A percentile compares a stretch with the other conserved stretches of the same genome.
Evolutionary conservation across 257 asterid genomes (phyloP).

Genomic region (Solanum phureja): DNA sequence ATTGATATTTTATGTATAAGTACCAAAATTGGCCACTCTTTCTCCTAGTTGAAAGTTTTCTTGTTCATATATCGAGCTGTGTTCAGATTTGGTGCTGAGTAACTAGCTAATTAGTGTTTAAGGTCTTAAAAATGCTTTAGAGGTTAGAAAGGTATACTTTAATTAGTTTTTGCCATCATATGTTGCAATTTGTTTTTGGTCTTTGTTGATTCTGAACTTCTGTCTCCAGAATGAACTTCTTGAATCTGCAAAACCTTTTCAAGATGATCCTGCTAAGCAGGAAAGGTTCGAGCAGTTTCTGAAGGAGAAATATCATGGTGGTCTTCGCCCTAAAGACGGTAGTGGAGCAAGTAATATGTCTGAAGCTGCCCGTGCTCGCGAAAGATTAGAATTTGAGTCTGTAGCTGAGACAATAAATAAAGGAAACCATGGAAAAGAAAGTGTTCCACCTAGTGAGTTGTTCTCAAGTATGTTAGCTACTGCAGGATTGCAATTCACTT

Average conservation of each 20-base stretch:
- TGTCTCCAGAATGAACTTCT: constrained; percentile 41
- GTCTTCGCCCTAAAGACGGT: constrained; percentile 76
- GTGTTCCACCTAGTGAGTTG: constrained; percentile 33
- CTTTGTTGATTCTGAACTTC: constrained; percentile 3
- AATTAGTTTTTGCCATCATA: not conserved
- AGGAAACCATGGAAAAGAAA: constrained; percentile 42
- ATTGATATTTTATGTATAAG: not conserved
- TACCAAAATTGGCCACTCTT: not conserved
- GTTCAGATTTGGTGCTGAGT: not conserved
- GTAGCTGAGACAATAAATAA: constrained; percentile 58
- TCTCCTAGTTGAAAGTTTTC: not conserved
- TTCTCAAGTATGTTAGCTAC: constrained; percentile 34
- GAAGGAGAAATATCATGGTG: constrained; percentile 93
- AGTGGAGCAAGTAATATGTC: constrained; percentile 87
- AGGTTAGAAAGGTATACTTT: not conserved
- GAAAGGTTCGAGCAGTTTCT: constrained; percentile 87
- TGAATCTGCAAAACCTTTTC: constrained; percentile 54
- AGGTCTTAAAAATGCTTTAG: not conserved
- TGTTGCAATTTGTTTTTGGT: not conserved
- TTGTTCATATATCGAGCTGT: not conserved
- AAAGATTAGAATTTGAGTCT: constrained; percentile 82
- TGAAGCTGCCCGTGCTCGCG: constrained; percentile 98
- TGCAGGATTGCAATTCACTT: constrained; percentile 65
- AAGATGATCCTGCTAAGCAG: constrained; percentile 72
- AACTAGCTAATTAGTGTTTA: not conserved